Conservation (phyloP, 2,329 filamentous ascomycete species). For the Fusarium tanahbumbuense region DNA sequence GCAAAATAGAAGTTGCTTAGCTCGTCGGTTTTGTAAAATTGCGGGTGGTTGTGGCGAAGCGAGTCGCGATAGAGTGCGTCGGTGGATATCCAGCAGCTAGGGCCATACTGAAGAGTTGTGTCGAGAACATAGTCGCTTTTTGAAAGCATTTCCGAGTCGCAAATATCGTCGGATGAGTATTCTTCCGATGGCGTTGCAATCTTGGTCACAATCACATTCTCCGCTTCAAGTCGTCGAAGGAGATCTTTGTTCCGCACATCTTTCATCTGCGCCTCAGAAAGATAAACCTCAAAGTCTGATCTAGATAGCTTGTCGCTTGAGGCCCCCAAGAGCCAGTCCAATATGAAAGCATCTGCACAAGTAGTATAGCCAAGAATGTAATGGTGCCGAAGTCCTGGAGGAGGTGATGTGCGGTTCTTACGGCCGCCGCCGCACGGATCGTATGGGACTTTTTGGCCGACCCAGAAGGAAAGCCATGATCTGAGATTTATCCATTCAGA, state of each 20-base stretch:
- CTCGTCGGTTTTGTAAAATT: not conserved
- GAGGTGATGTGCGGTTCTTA: not conserved
- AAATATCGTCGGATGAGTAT: not conserved
- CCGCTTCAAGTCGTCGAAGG: not conserved
- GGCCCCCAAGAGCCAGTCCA: not conserved
- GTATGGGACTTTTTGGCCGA: not conserved
- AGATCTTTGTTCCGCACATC: not conserved
- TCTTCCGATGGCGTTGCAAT: rapidly evolving
- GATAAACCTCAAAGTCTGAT: not conserved
- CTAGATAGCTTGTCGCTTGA: not conserved
- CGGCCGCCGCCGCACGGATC: not conserved
- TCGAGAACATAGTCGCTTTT: conserved; percentile 16
- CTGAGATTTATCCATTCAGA: not conserved
- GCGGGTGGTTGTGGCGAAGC: not conserved
- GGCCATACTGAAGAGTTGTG: not conserved
- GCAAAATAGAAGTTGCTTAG: not conserved
- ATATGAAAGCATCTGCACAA: not conserved
- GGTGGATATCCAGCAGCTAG: not conserved
- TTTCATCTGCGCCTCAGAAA: not conserved
- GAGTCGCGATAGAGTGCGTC: conserved; percentile 10
- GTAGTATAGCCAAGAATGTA: conserved; percentile 4
- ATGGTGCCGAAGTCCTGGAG: not conserved
- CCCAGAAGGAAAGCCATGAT: not conserved
- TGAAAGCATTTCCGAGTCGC: not conserved
- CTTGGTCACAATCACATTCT: not conserved